Percentiles rank a stretch among this genome's conserved stretches.
These are phyloP conservation scores for Myochromella boudieri DNA, from an alignment of 768 basidiomycete species.

Conservation along the genomic window DNA sequence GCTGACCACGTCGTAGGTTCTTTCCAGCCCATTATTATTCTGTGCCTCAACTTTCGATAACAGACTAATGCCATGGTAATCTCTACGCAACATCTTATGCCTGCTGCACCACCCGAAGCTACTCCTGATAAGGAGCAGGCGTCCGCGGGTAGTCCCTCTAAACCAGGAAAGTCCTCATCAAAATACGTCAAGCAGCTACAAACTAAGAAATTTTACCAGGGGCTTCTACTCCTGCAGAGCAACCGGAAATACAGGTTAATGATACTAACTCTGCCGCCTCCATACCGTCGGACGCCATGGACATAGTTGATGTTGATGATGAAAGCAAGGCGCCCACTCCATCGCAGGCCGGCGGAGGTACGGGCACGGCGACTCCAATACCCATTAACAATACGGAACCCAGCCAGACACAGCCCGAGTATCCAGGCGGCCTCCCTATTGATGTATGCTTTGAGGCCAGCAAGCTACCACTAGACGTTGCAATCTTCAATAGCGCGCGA, in stretches of 20 bases:
- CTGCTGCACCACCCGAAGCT: conserved; percentile 29
- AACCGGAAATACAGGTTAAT: conserved; percentile 31
- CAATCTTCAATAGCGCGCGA: conserved; percentile 89
- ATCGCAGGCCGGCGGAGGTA: conserved; percentile 18
- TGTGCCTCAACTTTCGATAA: conserved; percentile 3
- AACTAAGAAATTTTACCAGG: conserved; percentile 7
- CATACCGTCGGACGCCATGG: conserved; percentile 31
- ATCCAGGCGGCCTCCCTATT: conserved; percentile 52
- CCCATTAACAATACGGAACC: conserved; percentile 13
- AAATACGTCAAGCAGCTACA: not conserved
- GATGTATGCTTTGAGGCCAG: conserved; percentile 85
- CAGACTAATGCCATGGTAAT: conserved; percentile 92
- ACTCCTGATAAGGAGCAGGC: conserved; percentile 17
- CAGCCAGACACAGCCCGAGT: conserved; percentile 23
- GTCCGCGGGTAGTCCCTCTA: conserved; percentile 7
- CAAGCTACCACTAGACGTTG: conserved; percentile 89
- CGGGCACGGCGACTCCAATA: not conserved
- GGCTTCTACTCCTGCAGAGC: conserved; percentile 22
- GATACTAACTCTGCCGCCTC: conserved; percentile 31
- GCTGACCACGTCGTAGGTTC: conserved; percentile 50
- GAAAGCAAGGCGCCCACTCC: conserved; percentile 36
- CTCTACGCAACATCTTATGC: conserved; percentile 80
- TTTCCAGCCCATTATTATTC: conserved; percentile 5
- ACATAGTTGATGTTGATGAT: conserved; percentile 50
- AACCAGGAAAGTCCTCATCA: conserved; percentile 11